phyloP scores from a whole-genome alignment of 768 basidiomycete species.

The Podaxis carcinomalis region DNA sequence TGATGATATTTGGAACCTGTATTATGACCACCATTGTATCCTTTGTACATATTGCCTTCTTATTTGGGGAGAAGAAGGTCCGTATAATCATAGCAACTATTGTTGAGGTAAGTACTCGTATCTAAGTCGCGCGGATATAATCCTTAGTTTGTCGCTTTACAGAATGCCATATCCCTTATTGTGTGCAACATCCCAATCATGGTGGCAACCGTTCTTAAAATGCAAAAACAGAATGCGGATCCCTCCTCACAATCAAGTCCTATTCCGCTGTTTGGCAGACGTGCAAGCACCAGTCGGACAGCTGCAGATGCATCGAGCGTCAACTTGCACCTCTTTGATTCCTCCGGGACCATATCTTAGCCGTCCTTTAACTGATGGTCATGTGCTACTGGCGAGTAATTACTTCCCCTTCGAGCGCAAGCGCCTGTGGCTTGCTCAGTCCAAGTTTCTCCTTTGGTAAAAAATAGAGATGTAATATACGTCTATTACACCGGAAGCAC shows the following conservation, averaged over 20 bases:
- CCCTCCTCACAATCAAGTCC: neutral
- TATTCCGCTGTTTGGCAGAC: neutral
- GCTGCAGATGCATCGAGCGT: neutral
- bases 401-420: too few species aligned
- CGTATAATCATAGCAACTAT: slow-evolving; percentile 34
- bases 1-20: slow-evolving; percentile 53
- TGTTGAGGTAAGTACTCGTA: slow-evolving; percentile 31
- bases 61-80: slow-evolving; percentile 26
- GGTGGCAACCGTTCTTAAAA: neutral
- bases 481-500: too few species aligned
- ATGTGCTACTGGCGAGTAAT: too few species aligned
- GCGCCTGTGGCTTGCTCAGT: too few species aligned
- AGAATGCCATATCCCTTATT: slow-evolving; percentile 1
- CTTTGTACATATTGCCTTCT: slow-evolving; percentile 39
- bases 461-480: too few species aligned
- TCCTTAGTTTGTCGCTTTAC: neutral
- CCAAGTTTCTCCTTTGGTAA: too few species aligned
- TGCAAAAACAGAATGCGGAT: neutral
- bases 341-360: neutral
- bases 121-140: neutral
- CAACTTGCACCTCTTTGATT: neutral
- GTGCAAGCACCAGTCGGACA: neutral
- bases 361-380: too few species aligned
- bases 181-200: slow-evolving; percentile 6
- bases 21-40: slow-evolving; percentile 43